Conservation (phyloP, 2,329 filamentous ascomycete genomes). For the Verticillium alfalfae region DNA sequence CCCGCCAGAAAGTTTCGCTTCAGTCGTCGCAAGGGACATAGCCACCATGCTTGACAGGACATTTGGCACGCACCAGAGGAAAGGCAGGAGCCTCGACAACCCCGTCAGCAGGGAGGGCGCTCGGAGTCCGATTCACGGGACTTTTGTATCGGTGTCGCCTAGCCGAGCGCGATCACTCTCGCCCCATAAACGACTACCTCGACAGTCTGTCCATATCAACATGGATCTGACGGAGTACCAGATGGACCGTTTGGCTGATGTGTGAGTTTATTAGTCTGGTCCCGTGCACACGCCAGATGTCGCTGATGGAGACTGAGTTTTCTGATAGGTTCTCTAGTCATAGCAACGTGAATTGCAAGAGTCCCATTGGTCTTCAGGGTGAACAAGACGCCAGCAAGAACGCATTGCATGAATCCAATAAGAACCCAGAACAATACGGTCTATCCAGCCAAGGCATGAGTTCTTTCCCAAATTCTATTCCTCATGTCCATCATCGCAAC, state of each 20-base stretch:
- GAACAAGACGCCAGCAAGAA: background rate
- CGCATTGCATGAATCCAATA: background rate
- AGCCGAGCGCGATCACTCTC: slow-evolving; percentile 27
- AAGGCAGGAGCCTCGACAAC: slow-evolving; percentile 3
- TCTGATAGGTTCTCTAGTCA: slow-evolving; percentile 3
- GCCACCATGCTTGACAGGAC: background rate
- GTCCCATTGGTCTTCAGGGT: background rate
- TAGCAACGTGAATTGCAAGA: background rate
- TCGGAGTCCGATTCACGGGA: slow-evolving; percentile 25
- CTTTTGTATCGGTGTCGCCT: slow-evolving; percentile 29
- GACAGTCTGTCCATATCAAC: slow-evolving; percentile 37
- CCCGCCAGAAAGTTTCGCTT: background rate
- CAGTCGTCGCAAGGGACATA: background rate
- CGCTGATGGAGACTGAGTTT: background rate
- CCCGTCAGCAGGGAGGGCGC: slow-evolving; percentile 1
- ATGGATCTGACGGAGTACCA: slow-evolving; percentile 43
- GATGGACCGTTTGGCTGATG: slow-evolving; percentile 40
- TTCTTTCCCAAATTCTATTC: background rate
- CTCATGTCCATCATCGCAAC: background rate
- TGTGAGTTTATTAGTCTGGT: slow-evolving; percentile 23
- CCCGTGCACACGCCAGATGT: background rate
- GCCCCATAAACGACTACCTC: slow-evolving; percentile 22
- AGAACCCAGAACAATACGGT: background rate
- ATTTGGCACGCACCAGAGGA: background rate
- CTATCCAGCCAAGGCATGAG: background rate